Evolutionary conservation across 257 asterid genomes (phyloP).

Genomic region (Solanum chmielewskii): DNA sequence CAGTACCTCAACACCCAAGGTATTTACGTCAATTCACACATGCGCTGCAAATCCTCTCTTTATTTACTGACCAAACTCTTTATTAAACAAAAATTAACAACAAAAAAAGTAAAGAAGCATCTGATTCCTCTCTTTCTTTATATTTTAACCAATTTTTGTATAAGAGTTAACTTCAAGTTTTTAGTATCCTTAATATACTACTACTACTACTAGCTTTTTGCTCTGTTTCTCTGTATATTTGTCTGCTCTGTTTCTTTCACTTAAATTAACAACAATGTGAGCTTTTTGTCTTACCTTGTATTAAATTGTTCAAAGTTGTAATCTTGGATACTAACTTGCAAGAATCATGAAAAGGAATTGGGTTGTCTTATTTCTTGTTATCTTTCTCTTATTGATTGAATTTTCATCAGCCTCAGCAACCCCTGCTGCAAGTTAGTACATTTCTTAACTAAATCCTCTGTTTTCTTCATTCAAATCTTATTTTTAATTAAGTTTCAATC

Average conservation of each 20-base stretch:
- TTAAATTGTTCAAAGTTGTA: background rate
- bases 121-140: background rate
- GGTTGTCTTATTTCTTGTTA: conserved; percentile 17
- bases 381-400: conserved; percentile 33
- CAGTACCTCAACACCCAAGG: background rate
- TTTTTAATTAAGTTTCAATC: background rate
- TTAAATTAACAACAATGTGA: conserved; percentile 11
- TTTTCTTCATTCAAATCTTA: background rate
- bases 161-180: background rate
- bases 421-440: conserved; percentile 74
- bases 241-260: conserved; percentile 14
- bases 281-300: background rate
- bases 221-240: background rate
- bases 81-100: background rate
- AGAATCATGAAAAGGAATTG: conserved; percentile 39
- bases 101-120: background rate
- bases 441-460: background rate
- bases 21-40: background rate
- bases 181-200: background rate
- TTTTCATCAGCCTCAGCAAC: conserved; percentile 63
- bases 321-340: conserved; percentile 5
- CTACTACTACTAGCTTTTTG: background rate
- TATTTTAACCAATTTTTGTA: background rate
- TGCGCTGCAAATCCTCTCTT: background rate
- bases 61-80: background rate